Conservation (phyloP, 371 early-diverging fungal genomes). For the Apophysomyces variabilis region DNA sequence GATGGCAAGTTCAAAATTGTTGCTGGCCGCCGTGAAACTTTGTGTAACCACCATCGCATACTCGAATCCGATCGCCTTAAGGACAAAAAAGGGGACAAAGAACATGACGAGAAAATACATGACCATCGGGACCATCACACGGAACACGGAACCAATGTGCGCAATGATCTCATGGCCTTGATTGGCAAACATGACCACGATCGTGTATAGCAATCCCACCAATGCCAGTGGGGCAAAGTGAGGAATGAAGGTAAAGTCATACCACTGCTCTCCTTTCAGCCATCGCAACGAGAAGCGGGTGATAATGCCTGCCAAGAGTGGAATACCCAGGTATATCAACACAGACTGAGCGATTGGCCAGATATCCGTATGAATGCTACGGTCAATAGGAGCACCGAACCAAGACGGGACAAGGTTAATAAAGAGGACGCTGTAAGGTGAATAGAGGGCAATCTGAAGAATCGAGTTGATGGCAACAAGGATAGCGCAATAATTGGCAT, state of each 20-base stretch:
- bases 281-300: slow-evolving; percentile 56
- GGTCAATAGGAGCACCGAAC: slow-evolving; percentile 47
- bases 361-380: slow-evolving; percentile 46
- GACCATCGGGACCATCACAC: slow-evolving; percentile 72
- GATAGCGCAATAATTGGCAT: slow-evolving; percentile 70
- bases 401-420: slow-evolving; percentile 57
- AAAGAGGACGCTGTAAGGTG: slow-evolving; percentile 65
- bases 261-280: slow-evolving; percentile 51
- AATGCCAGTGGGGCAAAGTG: slow-evolving; percentile 59
- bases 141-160: slow-evolving; percentile 66
- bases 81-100: slow-evolving; percentile 49
- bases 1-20: slow-evolving; percentile 82
- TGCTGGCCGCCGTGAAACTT: slow-evolving; percentile 73
- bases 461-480: slow-evolving; percentile 74
- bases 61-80: slow-evolving; percentile 36
- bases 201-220: slow-evolving; percentile 69
- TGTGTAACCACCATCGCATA: slow-evolving; percentile 63
- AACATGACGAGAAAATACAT: slow-evolving; percentile 70
- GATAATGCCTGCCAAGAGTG: slow-evolving; percentile 61
- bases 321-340: slow-evolving; percentile 74
- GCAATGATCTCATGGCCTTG: slow-evolving; percentile 72
- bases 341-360: slow-evolving; percentile 66
- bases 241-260: slow-evolving; percentile 59
- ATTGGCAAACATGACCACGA: slow-evolving; percentile 77
- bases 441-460: slow-evolving; percentile 69